phyloP scores from a whole-genome alignment of 768 basidiomycete genomes.

The Tulasnella sp. region DNA sequence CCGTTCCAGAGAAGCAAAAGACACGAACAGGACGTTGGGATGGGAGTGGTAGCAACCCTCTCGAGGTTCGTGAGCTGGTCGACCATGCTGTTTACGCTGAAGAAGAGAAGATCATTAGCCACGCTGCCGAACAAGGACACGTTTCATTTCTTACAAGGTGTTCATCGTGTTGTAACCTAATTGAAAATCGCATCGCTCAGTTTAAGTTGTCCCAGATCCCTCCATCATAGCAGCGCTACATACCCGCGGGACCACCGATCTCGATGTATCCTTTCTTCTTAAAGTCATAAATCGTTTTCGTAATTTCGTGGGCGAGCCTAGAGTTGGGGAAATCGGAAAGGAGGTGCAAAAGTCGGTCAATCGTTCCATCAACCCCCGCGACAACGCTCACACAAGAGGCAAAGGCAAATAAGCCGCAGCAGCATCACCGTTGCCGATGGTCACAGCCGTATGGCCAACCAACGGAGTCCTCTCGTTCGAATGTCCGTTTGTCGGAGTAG shows the following conservation, averaged over 20 bases:
- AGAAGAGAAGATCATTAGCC: neutral
- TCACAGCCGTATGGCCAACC: constrained; percentile 48
- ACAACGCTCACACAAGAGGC: constrained; percentile 59
- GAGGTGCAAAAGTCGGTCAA: neutral
- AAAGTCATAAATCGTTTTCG: constrained; percentile 64
- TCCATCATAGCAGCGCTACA: constrained; percentile 29
- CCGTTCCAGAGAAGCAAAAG: neutral
- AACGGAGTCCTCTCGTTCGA: neutral
- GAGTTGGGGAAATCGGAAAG: neutral
- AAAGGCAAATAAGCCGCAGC: constrained; percentile 61
- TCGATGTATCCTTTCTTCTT: constrained; percentile 79
- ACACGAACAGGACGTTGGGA: constrained; percentile 66
- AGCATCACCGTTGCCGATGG: constrained; percentile 38
- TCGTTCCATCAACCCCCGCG: constrained; percentile 32
- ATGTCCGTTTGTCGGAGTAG: neutral
- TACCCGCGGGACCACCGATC: constrained; percentile 84
- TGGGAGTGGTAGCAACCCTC: constrained; percentile 83
- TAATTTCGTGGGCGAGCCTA: constrained; percentile 81
- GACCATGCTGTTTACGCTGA: constrained; percentile 72
- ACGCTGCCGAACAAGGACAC: neutral
- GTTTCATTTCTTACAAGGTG: constrained; percentile 47
- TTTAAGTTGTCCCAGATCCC: neutral
- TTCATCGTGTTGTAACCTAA: constrained; percentile 75
- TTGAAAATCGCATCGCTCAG: neutral
- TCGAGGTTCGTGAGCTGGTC: constrained; percentile 83